These are phyloP conservation scores for Metschnikowia continentalis DNA, from an alignment of 805 yeast species.

Conservation along the genomic window DNA sequence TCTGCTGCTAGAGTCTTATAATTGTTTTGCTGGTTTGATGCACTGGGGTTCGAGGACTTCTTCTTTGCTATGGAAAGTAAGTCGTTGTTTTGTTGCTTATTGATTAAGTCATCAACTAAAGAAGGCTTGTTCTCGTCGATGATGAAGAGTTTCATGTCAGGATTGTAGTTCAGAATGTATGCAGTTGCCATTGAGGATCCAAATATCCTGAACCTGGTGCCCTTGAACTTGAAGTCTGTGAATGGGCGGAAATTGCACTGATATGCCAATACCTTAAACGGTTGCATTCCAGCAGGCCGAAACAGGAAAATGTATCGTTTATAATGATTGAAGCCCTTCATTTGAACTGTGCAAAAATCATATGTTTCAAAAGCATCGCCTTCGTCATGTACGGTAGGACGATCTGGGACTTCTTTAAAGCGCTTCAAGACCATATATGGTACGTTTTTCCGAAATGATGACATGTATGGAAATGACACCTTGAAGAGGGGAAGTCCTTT, in stretches of 20 bases:
- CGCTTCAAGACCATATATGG: constrained; percentile 33
- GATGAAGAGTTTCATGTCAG: constrained; percentile 30
- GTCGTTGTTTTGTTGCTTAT: constrained; percentile 17
- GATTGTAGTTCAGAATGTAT: constrained; percentile 28
- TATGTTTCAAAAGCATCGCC: constrained; percentile 29
- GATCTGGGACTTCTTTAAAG: constrained; percentile 28
- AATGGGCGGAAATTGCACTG: constrained; percentile 35
- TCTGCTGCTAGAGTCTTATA: not conserved
- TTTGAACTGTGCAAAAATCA: constrained; percentile 30
- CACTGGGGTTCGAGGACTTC: not conserved
- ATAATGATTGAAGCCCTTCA: constrained; percentile 24
- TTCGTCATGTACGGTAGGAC: constrained; percentile 19
- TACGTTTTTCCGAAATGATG: constrained; percentile 29
- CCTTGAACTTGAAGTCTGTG: constrained; percentile 35
- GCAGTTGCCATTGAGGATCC: constrained; percentile 34
- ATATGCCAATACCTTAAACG: constrained; percentile 28
- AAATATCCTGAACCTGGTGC: constrained; percentile 34
- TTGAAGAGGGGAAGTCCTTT: constrained; percentile 36
- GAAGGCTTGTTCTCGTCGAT: constrained; percentile 34
- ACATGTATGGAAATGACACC: constrained; percentile 33
- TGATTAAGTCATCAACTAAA: constrained; percentile 32
- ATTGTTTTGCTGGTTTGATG: not conserved
- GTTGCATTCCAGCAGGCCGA: constrained; percentile 15
- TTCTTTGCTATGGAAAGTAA: constrained; percentile 1
- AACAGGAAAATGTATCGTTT: constrained; percentile 30